These are phyloP conservation scores for Collybia sordida DNA, from an alignment of 768 basidiomycete species.

Conservation along the genomic window DNA sequence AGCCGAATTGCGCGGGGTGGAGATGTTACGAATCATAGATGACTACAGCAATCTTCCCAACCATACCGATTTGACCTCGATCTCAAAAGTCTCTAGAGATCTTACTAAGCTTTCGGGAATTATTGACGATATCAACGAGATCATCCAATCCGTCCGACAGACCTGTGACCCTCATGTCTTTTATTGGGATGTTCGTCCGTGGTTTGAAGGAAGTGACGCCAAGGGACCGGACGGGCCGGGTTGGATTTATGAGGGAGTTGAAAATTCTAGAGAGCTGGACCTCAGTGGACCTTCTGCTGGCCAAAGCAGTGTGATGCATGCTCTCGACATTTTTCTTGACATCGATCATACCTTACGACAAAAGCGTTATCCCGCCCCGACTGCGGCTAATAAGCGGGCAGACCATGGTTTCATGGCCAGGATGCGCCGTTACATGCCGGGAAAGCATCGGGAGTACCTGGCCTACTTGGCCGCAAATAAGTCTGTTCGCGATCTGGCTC, in stretches of 20 bases:
- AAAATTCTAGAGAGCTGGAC: constrained; percentile 54
- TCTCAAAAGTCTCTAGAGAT: constrained; percentile 70
- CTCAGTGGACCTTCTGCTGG: constrained; percentile 91
- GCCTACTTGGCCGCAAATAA: constrained; percentile 57
- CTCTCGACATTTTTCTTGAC: constrained; percentile 82
- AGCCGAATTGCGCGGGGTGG: constrained; percentile 84
- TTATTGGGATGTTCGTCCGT: constrained; percentile 88
- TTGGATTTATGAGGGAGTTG: constrained; percentile 83
- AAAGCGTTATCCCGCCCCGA: constrained; percentile 66
- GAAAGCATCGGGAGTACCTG: constrained; percentile 85
- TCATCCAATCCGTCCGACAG: constrained; percentile 68
- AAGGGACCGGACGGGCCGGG: constrained; percentile 46
- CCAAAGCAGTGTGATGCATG: constrained; percentile 89
- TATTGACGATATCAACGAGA: constrained; percentile 71
- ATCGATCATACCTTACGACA: constrained; percentile 84
- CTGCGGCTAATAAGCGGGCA: constrained; percentile 61
- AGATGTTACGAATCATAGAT: constrained; percentile 84
- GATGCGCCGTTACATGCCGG: constrained; percentile 96
- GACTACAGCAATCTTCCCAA: constrained; percentile 80
- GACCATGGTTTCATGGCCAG: constrained; percentile 86
- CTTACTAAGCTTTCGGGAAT: constrained; percentile 65
- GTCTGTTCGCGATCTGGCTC: constrained; percentile 64
- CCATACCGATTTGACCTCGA: constrained; percentile 56
- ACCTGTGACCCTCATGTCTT: constrained; percentile 84
- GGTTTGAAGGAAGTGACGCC: constrained; percentile 84